Conservation (phyloP, 2,329 filamentous ascomycete species). For the Apiospora hydei region DNA sequence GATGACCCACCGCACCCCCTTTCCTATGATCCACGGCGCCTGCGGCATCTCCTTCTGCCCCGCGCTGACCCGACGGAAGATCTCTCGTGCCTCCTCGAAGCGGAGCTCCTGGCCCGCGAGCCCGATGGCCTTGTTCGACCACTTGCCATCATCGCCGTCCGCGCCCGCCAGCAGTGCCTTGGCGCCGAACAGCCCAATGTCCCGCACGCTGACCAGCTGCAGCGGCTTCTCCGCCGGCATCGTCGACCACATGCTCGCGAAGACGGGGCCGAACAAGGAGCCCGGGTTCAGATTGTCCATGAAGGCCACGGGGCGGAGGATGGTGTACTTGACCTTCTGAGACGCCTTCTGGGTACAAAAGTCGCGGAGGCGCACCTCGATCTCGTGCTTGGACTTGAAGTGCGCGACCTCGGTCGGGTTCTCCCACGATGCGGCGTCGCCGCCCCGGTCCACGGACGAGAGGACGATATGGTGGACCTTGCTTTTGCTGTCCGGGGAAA, state of each 20-base stretch:
- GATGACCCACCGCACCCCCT: conserved; percentile 38
- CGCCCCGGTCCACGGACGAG: conserved; percentile 69
- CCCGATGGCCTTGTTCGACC: conserved; percentile 42
- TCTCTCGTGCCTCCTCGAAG: conserved; percentile 40
- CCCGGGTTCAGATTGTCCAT: conserved; percentile 49
- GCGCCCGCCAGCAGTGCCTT: conserved; percentile 38
- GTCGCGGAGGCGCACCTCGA: conserved; percentile 62
- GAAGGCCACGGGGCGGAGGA: conserved; percentile 49
- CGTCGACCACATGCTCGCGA: conserved; percentile 43
- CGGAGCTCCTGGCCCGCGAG: conserved; percentile 46
- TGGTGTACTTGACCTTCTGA: conserved; percentile 45
- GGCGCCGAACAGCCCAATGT: conserved; percentile 48
- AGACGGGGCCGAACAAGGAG: conserved; percentile 40
- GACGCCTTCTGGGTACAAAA: conserved; percentile 27
- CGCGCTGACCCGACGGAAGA: conserved; percentile 37
- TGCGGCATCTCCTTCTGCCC: conserved; percentile 39
- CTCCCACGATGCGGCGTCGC: conserved; percentile 55
- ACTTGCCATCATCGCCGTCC: conserved; percentile 30
- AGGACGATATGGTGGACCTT: conserved; percentile 66
- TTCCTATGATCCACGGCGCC: conserved; percentile 42
- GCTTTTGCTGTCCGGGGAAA: conserved; percentile 38
- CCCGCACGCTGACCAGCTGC: conserved; percentile 47
- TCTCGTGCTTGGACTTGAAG: conserved; percentile 64
- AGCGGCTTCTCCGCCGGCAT: conserved; percentile 41
- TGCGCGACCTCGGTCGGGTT: conserved; percentile 62